Percentiles rank a stretch among this genome's conserved stretches.
phyloP scores from a whole-genome alignment of 2,329 filamentous ascomycete species.

The Juglanconis oblonga region DNA sequence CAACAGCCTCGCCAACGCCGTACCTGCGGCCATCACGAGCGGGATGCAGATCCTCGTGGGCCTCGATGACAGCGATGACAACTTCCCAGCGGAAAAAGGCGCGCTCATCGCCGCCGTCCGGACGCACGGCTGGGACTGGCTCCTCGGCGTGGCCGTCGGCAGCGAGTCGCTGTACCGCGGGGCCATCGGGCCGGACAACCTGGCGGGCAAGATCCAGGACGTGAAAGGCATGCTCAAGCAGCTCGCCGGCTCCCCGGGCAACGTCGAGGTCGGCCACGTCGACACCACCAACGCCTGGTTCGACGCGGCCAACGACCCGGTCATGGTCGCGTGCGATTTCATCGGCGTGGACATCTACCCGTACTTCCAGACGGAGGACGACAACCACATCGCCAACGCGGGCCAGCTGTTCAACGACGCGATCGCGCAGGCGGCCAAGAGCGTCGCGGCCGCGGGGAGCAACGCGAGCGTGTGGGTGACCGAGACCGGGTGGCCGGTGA shows the following conservation, averaged over 20 bases:
- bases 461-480: slow-evolving; percentile 77
- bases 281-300: slow-evolving; percentile 84
- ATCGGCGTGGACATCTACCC: slow-evolving; percentile 82
- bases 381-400: slow-evolving; percentile 63
- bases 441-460: slow-evolving; percentile 53
- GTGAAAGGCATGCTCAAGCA: slow-evolving; percentile 61
- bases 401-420: slow-evolving; percentile 69
- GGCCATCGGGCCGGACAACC: slow-evolving; percentile 47
- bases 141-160: slow-evolving; percentile 82
- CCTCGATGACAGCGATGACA: slow-evolving; percentile 67
- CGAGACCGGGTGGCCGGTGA: slow-evolving; percentile 84
- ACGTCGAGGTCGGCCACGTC: slow-evolving; percentile 71
- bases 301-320: slow-evolving; percentile 66
- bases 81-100: slow-evolving; percentile 69
- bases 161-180: slow-evolving; percentile 86
- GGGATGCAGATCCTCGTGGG: slow-evolving; percentile 77
- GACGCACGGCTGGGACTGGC: slow-evolving; percentile 65
- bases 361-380: slow-evolving; percentile 71
- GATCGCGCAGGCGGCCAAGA: slow-evolving; percentile 44
- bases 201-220: slow-evolving; percentile 68
- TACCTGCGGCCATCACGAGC: slow-evolving; percentile 79
- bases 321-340: slow-evolving; percentile 71
- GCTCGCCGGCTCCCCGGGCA: slow-evolving; percentile 41
- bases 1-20: slow-evolving; percentile 41
- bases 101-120: slow-evolving; percentile 68